A percentile compares a stretch with the other conserved stretches of the same genome.
Evolutionary conservation across 2,329 filamentous ascomycete species (phyloP).

Genomic region (Metarhizium rileyi): DNA sequence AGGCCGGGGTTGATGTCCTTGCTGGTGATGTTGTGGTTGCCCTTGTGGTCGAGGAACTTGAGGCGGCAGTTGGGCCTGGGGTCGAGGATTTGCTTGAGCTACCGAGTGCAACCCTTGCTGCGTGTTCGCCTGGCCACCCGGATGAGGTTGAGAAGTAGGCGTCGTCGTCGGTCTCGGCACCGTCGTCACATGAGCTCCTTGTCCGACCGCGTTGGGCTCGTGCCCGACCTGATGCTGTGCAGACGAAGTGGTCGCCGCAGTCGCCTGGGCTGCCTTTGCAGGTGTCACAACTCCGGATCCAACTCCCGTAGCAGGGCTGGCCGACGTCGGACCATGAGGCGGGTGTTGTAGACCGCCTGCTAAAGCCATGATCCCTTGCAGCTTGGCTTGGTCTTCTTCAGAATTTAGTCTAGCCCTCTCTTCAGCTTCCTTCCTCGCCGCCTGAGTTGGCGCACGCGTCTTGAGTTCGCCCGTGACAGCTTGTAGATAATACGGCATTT

Average conservation of each 20-base stretch:
- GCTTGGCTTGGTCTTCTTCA: slow-evolving; percentile 49
- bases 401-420: slow-evolving; percentile 48
- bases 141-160: slow-evolving; percentile 17
- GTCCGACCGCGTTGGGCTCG: not conserved
- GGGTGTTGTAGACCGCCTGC: slow-evolving; percentile 41
- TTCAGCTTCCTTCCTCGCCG: slow-evolving; percentile 59
- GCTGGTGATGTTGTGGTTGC: slow-evolving; percentile 17
- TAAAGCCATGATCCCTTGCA: slow-evolving; percentile 51
- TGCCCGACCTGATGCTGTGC: slow-evolving; percentile 3
- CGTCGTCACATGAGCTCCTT: not conserved
- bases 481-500: slow-evolving; percentile 80
- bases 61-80: slow-evolving; percentile 19
- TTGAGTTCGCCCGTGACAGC: slow-evolving; percentile 85
- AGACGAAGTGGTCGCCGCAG: slow-evolving; percentile 11
- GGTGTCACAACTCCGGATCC: slow-evolving; percentile 23
- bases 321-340: slow-evolving; percentile 14
- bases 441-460: slow-evolving; percentile 68
- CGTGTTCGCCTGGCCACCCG: slow-evolving; percentile 17
- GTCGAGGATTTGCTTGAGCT: slow-evolving; percentile 2
- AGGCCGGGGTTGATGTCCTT: slow-evolving; percentile 8
- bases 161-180: slow-evolving; percentile 5
- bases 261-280: slow-evolving; percentile 21
- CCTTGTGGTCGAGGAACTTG: slow-evolving; percentile 9
- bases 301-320: slow-evolving; percentile 16
- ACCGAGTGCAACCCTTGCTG: slow-evolving; percentile 22